Percentiles rank a stretch among this genome's conserved stretches.
These are phyloP conservation scores for Globisporangium acanthophoron DNA, from an alignment of 352 stramenopile species.

Conservation along the genomic window DNA sequence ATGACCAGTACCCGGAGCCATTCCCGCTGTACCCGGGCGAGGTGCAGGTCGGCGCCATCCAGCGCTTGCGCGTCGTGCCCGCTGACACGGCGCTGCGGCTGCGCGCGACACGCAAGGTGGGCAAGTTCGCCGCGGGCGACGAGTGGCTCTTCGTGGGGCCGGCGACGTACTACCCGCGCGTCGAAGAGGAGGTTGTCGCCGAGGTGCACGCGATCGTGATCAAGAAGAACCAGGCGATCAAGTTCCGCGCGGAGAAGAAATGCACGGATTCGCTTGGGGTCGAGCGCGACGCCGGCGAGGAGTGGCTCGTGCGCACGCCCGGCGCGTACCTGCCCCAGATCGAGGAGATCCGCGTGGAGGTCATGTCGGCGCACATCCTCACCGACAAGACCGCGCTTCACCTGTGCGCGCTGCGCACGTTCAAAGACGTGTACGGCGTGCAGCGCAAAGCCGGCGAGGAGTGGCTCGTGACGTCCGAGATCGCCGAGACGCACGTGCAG, in stretches of 20 bases:
- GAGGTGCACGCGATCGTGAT: slow-evolving; percentile 58
- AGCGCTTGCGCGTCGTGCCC: slow-evolving; percentile 50
- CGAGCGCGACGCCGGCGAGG: slow-evolving; percentile 59
- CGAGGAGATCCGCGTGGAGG: slow-evolving; percentile 62
- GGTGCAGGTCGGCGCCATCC: slow-evolving; percentile 47
- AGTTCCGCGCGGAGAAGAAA: slow-evolving; percentile 79
- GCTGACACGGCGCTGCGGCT: slow-evolving; percentile 60
- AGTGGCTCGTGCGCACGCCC: slow-evolving; percentile 72
- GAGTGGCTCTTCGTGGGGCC: slow-evolving; percentile 76
- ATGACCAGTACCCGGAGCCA: slow-evolving; percentile 67
- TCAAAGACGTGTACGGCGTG: slow-evolving; percentile 68
- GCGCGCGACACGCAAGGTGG: slow-evolving; percentile 55
- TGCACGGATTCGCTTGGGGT: slow-evolving; percentile 61
- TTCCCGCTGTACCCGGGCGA: slow-evolving; percentile 75
- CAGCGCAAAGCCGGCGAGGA: slow-evolving; percentile 72
- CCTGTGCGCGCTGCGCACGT: slow-evolving; percentile 59
- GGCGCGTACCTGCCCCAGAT: slow-evolving; percentile 75
- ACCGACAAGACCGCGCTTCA: slow-evolving; percentile 62
- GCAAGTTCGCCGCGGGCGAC: slow-evolving; percentile 49
- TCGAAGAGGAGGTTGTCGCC: slow-evolving; percentile 63
- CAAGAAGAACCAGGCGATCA: slow-evolving; percentile 77
- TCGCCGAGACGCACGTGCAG: slow-evolving; percentile 67
- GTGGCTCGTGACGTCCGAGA: slow-evolving; percentile 71
- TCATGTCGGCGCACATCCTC: slow-evolving; percentile 55
- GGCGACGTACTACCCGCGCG: slow-evolving; percentile 66